A percentile compares a stretch with the other conserved stretches of the same genome.
Evolutionary conservation across 805 yeast genomes (phyloP).

Genomic region (Jamesozyma spencerorum): DNA sequence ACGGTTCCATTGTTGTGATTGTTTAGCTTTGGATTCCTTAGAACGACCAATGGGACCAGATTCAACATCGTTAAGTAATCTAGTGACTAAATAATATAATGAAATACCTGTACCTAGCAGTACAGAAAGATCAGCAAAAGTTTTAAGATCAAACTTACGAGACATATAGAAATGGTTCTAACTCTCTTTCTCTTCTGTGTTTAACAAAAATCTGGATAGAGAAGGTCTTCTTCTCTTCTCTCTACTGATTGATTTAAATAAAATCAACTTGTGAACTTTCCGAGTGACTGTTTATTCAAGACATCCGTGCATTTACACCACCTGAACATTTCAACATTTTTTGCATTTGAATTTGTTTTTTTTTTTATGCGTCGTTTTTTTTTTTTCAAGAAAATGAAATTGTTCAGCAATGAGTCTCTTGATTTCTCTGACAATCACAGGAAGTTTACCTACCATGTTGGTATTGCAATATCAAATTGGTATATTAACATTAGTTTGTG

Average conservation of each 20-base stretch:
- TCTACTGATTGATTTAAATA: no score
- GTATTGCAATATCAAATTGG: no score
- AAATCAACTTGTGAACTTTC: no score
- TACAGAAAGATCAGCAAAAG: slow-evolving; percentile 39
- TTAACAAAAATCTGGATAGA: no score
- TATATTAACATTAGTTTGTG: not conserved
- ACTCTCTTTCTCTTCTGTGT: not conserved
- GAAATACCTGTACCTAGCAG: slow-evolving; percentile 60
- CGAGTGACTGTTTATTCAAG: no score
- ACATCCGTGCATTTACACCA: not conserved
- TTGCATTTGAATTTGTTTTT: not conserved
- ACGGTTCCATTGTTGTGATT: slow-evolving; percentile 46
- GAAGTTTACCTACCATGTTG: no score
- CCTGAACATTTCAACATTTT: not conserved
- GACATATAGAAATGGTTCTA: slow-evolving; percentile 26
- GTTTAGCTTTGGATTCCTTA: slow-evolving; percentile 53
- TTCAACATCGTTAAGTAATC: slow-evolving; percentile 36
- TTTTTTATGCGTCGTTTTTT: no score
- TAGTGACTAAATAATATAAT: slow-evolving; percentile 50
- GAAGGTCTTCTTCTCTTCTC: no score
- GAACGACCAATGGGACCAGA: slow-evolving; percentile 38
- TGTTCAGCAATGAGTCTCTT: no score
- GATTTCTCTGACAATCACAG: no score
- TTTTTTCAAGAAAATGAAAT: no score
- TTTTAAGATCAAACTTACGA: slow-evolving; percentile 32